Evolutionary conservation across 106 monocot species (phyloP), one percentile per base, ranked within the genome.

Genomic region (Narthecium ossifragum): DNA sequence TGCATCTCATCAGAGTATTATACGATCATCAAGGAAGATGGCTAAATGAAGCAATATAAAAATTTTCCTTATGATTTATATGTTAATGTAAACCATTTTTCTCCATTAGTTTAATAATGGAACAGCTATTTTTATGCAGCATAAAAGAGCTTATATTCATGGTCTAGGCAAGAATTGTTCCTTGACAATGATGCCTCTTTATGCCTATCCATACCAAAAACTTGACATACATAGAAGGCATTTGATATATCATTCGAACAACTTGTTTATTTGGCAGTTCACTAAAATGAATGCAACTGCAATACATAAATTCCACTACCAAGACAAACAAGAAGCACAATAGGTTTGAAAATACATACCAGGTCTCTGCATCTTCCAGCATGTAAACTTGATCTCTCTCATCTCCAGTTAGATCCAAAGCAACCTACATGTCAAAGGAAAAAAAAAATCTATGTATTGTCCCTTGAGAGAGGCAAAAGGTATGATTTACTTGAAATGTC

Each of bases 381-480:
- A 63, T 71, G 34, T 83, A 77, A 55, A 93, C 62, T 68, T 82
- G 74, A 74, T 58, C 46, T 28, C 63, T 74, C 60, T 89, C 93
- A 75, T 85, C 82, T 53, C 81, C 85, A 5, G 76, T 67, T 48
- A 93, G 54, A 83, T 93, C 93, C 36, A 93, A 53, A 17, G 93
- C 88, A 66, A 93, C 79, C 93, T 93, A 58, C 46, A 60, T 46
- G 48, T 24, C 13, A 73, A 59, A 36, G 8, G 30, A 53, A 43
- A 0, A 6, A 43, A 18, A 43, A 43, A 18, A 17, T 18, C 14
- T 4, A 17, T 6, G 43, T 13, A 43, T 43, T 18, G 18, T 4
- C 43, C 14, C 18, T 6, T 4, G 18, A 17, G 3, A 17, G 18
- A 43, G 2, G 18, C 18, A 0, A 43, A 43, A 4, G 17, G 18